Evolutionary conservation across 1,139 yeast species (phyloP), one percentile per base, ranked within the genome.

Genomic region (Nakaseomyces delphensis): DNA sequence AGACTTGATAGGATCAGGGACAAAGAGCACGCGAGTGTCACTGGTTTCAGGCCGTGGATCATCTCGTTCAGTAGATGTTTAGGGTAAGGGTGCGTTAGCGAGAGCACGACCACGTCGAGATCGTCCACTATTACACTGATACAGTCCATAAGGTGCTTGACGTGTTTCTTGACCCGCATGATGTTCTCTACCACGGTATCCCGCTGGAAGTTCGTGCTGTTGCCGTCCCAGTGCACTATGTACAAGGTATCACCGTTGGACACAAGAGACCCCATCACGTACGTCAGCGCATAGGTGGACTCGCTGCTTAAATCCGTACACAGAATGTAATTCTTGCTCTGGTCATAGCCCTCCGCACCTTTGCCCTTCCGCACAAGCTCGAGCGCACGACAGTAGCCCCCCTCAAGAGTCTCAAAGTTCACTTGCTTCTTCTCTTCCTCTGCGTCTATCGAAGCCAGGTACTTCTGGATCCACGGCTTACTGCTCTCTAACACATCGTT

Each of bases 271-370:
- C 96, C 96, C 51, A 89, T 72, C 38, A 89, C 77, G 86, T 96
- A 89, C 55, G 86, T 94, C 36, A 89, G 69, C 0, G 96, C 94
- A 62, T 83, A 85, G 29, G 74, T 72, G 3, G 95, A 82, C 55
- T 86, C 96, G 1, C 89, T 86, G 1, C 91, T 81, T 54, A 84
- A 74, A 59, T 85, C 95, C 67, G 83, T 76, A 56, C 91, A 84
- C 27, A 83, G 73, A 44, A 85, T 68, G 62, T 79, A 85, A 62
- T 24, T 21, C 23, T 28, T 25, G 83, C 75, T n/a, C 46, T 77
- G 75, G 45, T 86, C 56, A 3, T 38, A 18, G 30, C 42, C 33
- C 35, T 46, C 40, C 11, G 47, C 46, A 24, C 50, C 50, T 37
- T 42, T 37, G 14, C 53, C 49, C 39, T 46, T 47, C 25, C 47